Evolutionary conservation across 2,329 filamentous ascomycete species (phyloP).

Genomic region (Exophiala lecanii-corni): DNA sequence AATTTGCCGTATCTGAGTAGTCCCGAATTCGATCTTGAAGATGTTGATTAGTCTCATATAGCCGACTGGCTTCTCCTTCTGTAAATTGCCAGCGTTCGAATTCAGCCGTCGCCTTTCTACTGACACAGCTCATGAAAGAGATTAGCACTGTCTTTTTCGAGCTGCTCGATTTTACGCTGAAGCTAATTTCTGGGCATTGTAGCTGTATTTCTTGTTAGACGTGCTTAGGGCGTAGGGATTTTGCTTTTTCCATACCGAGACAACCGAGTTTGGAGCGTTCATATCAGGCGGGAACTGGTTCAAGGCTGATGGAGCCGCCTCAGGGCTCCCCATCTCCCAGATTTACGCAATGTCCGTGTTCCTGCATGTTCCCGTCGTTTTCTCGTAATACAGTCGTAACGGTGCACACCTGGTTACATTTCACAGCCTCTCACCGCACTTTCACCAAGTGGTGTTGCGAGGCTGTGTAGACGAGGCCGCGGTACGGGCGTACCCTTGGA

Average conservation of each 20-base stretch:
- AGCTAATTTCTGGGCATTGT: background rate
- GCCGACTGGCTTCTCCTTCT: constrained; percentile 4
- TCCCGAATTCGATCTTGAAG: constrained; percentile 4
- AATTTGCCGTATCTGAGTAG: constrained; percentile 1
- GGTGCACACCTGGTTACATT: background rate
- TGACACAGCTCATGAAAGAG: constrained; percentile 3
- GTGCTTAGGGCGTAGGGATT: background rate
- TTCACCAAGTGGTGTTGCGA: background rate
- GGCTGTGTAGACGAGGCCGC: background rate
- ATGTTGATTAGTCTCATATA: background rate
- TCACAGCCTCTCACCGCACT: background rate
- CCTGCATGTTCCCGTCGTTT: background rate
- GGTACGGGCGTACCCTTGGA: background rate
- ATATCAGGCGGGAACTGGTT: too few relatives aligned
- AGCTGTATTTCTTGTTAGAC: background rate
- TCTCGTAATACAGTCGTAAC: constrained; percentile 1
- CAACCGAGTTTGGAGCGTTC: too few relatives aligned
- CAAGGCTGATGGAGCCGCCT: background rate
- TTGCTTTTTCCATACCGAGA: constrained; percentile 1
- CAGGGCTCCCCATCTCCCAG: background rate
- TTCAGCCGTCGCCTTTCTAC: constrained; percentile 5
- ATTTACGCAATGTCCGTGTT: constrained; percentile 1
- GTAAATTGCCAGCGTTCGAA: constrained; percentile 1
- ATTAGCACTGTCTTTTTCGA: background rate
- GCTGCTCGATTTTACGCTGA: background rate